Conservation (phyloP, 306 rosid species). For the Lathyrus sativus region DNA sequence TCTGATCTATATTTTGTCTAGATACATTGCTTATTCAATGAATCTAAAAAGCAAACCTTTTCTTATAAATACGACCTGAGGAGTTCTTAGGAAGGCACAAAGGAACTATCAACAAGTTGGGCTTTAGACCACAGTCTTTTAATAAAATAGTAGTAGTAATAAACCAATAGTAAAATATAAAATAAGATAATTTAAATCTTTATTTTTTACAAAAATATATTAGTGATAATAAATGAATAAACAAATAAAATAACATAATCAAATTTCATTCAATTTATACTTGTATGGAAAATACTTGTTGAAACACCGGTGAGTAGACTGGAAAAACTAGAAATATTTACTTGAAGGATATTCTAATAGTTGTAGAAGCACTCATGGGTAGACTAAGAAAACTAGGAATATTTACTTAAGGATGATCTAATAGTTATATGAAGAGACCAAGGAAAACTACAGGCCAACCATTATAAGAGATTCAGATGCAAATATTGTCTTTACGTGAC, state of each 20-base stretch:
- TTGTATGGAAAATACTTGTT: neutral
- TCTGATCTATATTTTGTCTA: too few relatives aligned
- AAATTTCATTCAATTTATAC: neutral
- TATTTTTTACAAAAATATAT: too few relatives aligned
- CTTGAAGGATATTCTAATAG: too few relatives aligned
- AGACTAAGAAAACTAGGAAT: neutral
- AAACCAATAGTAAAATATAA: neutral
- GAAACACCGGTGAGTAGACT: neutral
- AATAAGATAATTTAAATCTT: neutral
- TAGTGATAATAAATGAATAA: neutral
- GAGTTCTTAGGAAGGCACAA: neutral
- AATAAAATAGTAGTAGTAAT: neutral
- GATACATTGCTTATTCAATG: too few relatives aligned
- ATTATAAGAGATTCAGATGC: neutral
- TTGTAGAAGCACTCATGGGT: neutral
- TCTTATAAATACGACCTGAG: too few relatives aligned
- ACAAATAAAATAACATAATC: neutral
- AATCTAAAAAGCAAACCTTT: too few relatives aligned
- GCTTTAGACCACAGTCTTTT: neutral
- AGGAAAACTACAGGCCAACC: neutral
- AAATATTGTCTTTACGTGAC: conserved; percentile 3
- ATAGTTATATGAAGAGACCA: neutral
- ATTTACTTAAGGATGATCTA: too few relatives aligned
- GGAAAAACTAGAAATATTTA: too few relatives aligned
- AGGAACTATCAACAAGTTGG: neutral